A percentile compares a stretch with the other conserved stretches of the same genome.
phyloP scores from a whole-genome alignment of 106 monocot species.

The Allium fistulosum region DNA sequence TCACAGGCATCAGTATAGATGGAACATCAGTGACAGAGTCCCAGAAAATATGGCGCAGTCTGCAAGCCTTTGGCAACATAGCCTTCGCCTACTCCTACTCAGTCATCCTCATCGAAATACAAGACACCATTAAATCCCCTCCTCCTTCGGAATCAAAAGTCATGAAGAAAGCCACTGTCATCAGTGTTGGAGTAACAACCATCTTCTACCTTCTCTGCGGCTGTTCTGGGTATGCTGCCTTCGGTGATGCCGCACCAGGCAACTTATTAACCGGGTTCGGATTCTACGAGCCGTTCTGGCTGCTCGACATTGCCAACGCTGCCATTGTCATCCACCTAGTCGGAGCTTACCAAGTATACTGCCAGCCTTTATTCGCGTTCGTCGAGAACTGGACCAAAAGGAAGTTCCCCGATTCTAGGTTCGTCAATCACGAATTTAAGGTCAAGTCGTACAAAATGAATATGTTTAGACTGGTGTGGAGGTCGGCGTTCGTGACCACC shows the following conservation, averaged over 20 bases:
- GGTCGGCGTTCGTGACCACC: slow-evolving; percentile 51
- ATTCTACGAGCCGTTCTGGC: slow-evolving; percentile 82
- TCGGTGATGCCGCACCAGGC: slow-evolving; percentile 38
- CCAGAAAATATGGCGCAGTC: slow-evolving; percentile 36
- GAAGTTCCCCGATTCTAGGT: slow-evolving; percentile 14
- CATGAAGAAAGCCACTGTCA: slow-evolving; percentile 24
- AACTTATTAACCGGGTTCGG: slow-evolving; percentile 64
- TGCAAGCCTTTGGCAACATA: slow-evolving; percentile 48
- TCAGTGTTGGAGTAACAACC: slow-evolving; percentile 19
- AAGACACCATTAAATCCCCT: slow-evolving; percentile 15
- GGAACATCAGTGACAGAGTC: slow-evolving; percentile 14
- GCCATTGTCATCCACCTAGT: slow-evolving; percentile 71
- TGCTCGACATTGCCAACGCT: slow-evolving; percentile 68
- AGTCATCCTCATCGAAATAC: slow-evolving; percentile 49
- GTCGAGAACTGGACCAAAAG: slow-evolving; percentile 40
- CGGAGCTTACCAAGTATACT: slow-evolving; percentile 83
- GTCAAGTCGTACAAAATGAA: slow-evolving; percentile 24
- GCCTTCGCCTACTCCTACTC: slow-evolving; percentile 56
- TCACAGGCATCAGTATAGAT: slow-evolving; percentile 34
- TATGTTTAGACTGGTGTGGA: slow-evolving; percentile 71
- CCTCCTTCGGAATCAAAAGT: slow-evolving; percentile 13
- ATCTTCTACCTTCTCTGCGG: slow-evolving; percentile 15
- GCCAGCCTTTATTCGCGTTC: slow-evolving; percentile 80
- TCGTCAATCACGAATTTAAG: slow-evolving; percentile 2
- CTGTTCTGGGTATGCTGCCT: slow-evolving; percentile 27